Percentiles rank a stretch among this genome's conserved stretches.
Evolutionary conservation across 2,329 filamentous ascomycete genomes (phyloP).

Genomic region (Neoarthrinium moseri): DNA sequence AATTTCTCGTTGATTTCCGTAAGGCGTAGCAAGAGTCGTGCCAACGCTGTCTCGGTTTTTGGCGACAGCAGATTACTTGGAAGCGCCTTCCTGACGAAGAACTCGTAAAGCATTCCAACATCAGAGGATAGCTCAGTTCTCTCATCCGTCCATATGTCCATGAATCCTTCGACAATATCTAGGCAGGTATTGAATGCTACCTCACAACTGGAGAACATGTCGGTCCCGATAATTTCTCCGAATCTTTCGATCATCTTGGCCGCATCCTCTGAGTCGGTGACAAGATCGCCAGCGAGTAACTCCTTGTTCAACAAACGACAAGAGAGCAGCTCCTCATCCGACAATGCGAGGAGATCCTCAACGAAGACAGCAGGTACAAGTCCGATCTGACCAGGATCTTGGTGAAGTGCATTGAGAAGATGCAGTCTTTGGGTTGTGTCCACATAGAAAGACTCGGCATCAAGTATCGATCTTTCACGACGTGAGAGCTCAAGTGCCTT

Average conservation of each 20-base stretch:
- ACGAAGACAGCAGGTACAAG: constrained; percentile 51
- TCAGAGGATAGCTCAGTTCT: constrained; percentile 60
- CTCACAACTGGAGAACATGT: constrained; percentile 72
- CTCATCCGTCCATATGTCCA: constrained; percentile 61
- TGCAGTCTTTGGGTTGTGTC: constrained; percentile 45
- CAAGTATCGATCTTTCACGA: constrained; percentile 41
- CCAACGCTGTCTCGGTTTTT: constrained; percentile 64
- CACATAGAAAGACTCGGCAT: constrained; percentile 44
- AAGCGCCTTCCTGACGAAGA: constrained; percentile 69
- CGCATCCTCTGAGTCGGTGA: constrained; percentile 46
- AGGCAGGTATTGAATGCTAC: constrained; percentile 67
- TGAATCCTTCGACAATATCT: constrained; percentile 64
- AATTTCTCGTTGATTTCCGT: constrained; percentile 68
- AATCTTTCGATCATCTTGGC: constrained; percentile 47
- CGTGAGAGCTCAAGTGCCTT: constrained; percentile 43
- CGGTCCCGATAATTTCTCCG: constrained; percentile 50
- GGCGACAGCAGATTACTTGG: constrained; percentile 69
- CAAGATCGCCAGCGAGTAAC: constrained; percentile 52
- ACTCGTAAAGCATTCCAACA: constrained; percentile 75
- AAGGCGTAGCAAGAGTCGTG: constrained; percentile 67
- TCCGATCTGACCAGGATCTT: constrained; percentile 43
- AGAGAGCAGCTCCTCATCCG: constrained; percentile 52
- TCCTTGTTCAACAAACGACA: constrained; percentile 50
- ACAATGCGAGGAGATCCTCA: constrained; percentile 45
- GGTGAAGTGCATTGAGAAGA: constrained; percentile 41